phyloP scores from a whole-genome alignment of 192 early-diverging fungal genomes.

The Coemansia sp. region DNA sequence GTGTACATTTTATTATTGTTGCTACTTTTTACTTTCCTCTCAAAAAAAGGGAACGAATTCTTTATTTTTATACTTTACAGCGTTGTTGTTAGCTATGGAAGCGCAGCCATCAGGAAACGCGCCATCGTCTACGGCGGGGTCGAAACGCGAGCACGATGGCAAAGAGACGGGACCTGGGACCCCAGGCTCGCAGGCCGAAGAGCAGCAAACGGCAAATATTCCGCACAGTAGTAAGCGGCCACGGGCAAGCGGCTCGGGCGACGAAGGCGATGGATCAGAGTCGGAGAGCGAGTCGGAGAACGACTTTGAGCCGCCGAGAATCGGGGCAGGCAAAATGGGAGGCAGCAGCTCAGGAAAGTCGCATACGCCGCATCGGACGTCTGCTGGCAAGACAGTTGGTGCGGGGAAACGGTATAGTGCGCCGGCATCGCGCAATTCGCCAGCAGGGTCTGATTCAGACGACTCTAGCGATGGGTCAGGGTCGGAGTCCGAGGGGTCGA shows the following conservation, averaged over 20 bases:
- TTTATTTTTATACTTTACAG: too few relatives aligned
- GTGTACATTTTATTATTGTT: not conserved
- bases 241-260: not conserved
- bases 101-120: not conserved
- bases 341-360: constrained; percentile 15
- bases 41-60: too few relatives aligned
- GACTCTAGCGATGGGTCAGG: constrained; percentile 11
- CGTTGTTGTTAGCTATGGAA: too few relatives aligned
- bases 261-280: not conserved
- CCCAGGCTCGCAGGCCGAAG: not conserved
- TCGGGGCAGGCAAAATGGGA: constrained; percentile 10
- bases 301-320: constrained; percentile 19
- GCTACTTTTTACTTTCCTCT: not conserved
- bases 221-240: not conserved
- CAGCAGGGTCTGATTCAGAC: constrained; percentile 7
- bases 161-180: not conserved
- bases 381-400: constrained; percentile 46
- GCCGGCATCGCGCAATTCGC: constrained; percentile 27
- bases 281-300: constrained; percentile 20
- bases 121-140: not conserved
- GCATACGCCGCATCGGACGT: constrained; percentile 5
- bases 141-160: constrained; percentile 15
- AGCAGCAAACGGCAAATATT: not conserved
- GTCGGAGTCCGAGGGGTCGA: constrained; percentile 10
- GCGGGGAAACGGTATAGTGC: constrained; percentile 38